Evolutionary conservation across 2,329 filamentous ascomycete genomes (phyloP).

Genomic region (Epichloe uncinata): DNA sequence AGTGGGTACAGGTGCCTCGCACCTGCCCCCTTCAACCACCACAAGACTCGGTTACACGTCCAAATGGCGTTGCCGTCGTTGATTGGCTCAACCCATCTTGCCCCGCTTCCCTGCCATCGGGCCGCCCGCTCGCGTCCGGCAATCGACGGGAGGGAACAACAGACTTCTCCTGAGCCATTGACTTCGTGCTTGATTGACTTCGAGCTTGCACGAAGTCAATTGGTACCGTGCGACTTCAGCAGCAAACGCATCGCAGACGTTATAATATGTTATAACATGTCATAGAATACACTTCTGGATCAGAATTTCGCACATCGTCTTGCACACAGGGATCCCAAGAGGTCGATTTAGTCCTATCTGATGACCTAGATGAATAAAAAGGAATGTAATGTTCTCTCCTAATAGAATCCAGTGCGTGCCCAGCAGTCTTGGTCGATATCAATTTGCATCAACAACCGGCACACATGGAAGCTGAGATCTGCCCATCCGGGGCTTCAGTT

Average conservation of each 20-base stretch:
- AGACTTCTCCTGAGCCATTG: background rate
- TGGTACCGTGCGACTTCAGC: too few relatives aligned
- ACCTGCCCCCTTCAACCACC: too few relatives aligned
- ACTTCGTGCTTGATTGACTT: too few relatives aligned
- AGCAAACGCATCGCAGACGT: background rate
- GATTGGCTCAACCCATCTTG: background rate
- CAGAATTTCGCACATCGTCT: too few relatives aligned
- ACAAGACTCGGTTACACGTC: too few relatives aligned
- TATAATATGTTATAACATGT: background rate
- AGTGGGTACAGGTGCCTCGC: too few relatives aligned
- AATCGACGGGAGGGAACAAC: background rate
- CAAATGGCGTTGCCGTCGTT: background rate
- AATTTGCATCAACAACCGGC: background rate
- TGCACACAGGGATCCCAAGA: background rate
- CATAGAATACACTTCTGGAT: background rate
- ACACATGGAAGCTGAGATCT: background rate
- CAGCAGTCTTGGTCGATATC: background rate
- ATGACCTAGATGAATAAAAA: conserved; percentile 5
- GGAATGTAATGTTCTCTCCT: background rate
- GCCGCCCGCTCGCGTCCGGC: conserved; percentile 1
- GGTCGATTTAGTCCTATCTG: conserved; percentile 7
- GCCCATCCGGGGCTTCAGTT: background rate
- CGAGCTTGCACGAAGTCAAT: too few relatives aligned
- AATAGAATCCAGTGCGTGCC: background rate
- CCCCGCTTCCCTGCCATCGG: background rate